phyloP scores from a whole-genome alignment of 2,329 filamentous ascomycete species.

The Parastagonospora nodorum region DNA sequence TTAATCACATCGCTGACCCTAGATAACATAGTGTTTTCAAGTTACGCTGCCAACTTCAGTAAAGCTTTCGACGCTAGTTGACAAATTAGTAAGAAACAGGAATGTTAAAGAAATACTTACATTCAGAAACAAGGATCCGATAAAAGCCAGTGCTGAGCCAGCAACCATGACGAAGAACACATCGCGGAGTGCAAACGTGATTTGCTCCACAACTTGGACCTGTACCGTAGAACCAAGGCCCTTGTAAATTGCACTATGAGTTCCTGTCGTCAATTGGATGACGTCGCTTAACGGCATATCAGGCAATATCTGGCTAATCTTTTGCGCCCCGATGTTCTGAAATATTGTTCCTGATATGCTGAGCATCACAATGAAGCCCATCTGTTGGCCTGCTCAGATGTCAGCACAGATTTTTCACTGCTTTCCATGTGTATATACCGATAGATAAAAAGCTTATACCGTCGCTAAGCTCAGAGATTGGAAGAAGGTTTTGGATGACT shows the following conservation, averaged over 20 bases:
- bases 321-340: neutral
- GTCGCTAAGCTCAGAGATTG: neutral
- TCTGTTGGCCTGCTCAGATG: slow-evolving; percentile 1
- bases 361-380: slow-evolving; percentile 2
- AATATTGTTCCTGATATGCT: neutral
- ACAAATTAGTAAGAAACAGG: neutral
- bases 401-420: neutral
- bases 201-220: neutral
- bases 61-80: neutral
- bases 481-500: slow-evolving; percentile 1
- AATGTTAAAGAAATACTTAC: slow-evolving; percentile 1
- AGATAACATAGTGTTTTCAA: neutral
- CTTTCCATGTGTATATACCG: neutral
- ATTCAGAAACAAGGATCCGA: slow-evolving; percentile 1
- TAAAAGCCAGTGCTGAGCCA: neutral
- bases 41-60: neutral
- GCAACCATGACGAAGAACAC: slow-evolving; percentile 1
- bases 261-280: slow-evolving; percentile 3
- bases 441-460: slow-evolving; percentile 1
- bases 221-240: neutral
- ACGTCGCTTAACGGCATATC: neutral
- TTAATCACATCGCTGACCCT: neutral
- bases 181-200: slow-evolving; percentile 1
- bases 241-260: neutral
- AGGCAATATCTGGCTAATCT: neutral